Evolutionary conservation across 371 early-diverging fungal genomes (phyloP), one percentile per base, ranked within the genome.

Genomic region (Mucor plumbeus): DNA sequence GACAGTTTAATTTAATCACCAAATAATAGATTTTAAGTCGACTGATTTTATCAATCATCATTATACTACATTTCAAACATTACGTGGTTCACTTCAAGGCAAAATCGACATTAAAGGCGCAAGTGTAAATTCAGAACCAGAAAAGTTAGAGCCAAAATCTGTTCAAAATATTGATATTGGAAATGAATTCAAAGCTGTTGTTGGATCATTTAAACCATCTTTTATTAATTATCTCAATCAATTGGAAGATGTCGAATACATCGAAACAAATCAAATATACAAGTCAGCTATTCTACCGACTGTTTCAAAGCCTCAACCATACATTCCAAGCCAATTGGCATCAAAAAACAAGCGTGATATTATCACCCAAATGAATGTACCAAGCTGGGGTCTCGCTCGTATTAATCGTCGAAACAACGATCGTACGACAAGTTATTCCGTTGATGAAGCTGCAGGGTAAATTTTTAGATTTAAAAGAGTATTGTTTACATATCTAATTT

Each of bases 381-480:
- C 88, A 7, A 83, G 84, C 55, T 90, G 88, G 88, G 90, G 89
- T 26, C 60, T 90, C 17, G 65, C 86, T 5, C 81, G 90, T 61
- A 75, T 90, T 56, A 79, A 79, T 11, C 83, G 81, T 48, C 79
- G 85, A n/a, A 41, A 69, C 0, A 68, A 64, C 8, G 64, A 36
- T 13, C 68, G 76, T 31, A 31, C 79, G 70, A 58, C 67, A 31
- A 60, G 72, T 0, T 87, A 81, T 65, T 56, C 67, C 7, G 85
- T 40, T 0, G 70, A 81, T 68, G 77, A 85, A 57, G 47, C 67
- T 14, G 85, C 84, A 15, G 94, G 82, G 82, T 81, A 74, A 65
- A 10, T 26, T 31, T 15, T 17, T 38, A 44, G 2, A 26, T 34
- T 59, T 26, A 13, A 35, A 53, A 19, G 47, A 36, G 21, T 26